Evolutionary conservation across 768 basidiomycete genomes (phyloP).

Genomic region (Russula vinacea): DNA sequence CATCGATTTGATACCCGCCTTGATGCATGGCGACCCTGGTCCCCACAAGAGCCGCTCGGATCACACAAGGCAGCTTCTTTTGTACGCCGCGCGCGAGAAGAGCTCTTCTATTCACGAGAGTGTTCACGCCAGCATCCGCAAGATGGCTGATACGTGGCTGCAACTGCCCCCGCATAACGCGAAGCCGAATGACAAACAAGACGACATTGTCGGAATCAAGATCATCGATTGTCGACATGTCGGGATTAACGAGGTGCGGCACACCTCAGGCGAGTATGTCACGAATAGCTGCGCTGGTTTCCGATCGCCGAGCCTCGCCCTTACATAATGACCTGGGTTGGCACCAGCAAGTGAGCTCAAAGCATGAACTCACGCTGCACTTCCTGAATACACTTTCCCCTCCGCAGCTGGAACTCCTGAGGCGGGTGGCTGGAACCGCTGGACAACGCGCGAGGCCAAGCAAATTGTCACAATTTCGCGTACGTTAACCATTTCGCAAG

Average conservation of each 20-base stretch:
- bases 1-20: no score
- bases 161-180: no score
- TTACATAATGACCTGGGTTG: conserved; percentile 52
- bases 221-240: conserved; percentile 77
- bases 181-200: no score
- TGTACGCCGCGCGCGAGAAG: conserved; percentile 67
- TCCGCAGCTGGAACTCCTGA: conserved; percentile 75
- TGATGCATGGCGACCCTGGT: no score
- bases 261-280: conserved; percentile 54
- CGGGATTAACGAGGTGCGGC: conserved; percentile 72
- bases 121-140: conserved; percentile 81
- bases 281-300: no score
- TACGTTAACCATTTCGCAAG: conserved; percentile 38
- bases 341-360: conserved; percentile 59
- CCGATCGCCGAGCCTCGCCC: no score
- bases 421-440: conserved; percentile 58
- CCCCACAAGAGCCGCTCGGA: conserved; percentile 51
- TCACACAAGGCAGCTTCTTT: conserved; percentile 89
- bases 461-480: conserved; percentile 78
- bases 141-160: conserved; percentile 49
- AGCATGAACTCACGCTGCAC: neutral
- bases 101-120: conserved; percentile 71
- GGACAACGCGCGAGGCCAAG: conserved; percentile 77
- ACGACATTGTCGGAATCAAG: conserved; percentile 64
- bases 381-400: neutral